Base-by-base conservation (phyloP, 768 basidiomycete species). In the Pisolithus tinctorius region DNA sequence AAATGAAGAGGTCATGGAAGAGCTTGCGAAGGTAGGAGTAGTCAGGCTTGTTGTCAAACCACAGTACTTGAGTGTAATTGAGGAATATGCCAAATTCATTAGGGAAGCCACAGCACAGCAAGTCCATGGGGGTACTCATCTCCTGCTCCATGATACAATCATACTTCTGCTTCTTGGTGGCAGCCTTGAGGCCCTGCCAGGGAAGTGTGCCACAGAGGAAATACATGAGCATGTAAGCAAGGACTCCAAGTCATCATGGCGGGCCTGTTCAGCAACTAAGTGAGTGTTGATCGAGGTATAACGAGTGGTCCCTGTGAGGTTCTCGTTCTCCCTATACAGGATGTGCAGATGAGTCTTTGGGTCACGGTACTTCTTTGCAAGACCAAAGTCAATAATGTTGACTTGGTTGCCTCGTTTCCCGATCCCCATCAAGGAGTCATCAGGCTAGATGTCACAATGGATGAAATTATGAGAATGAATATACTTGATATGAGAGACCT, bases 131-230 rank as follows among this genome's bases (percentile, higher is more conserved):
- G 0, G 93, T 96, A 34, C 95, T 97, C 93, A 99, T 98, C 83
- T 99, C 98, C 83, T 99, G 98, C 75, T 99, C 96, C 96, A 99
- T 99, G 76, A 99, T 99, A 54, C 96, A 86, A 72, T 98, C 96
- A 71, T 98, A 98, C n/a, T n/a, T n/a, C n/a, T n/a, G n/a, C n/a
- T n/a, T n/a, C n/a, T n/a, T n/a, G n/a, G n/a, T n/a, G n/a, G n/a
- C n/a, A n/a, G n/a, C n/a, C n/a, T n/a, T n/a, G n/a, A n/a, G n/a
- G n/a, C n/a, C n/a, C n/a, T n/a, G n/a, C n/a, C n/a, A n/a, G n/a
- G n/a, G n/a, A n/a, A n/a, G n/a, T n/a, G n/a, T n/a, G n/a, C n/a
- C n/a, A n/a, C n/a, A n/a, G n/a, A n/a, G n/a, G n/a, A n/a, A n/a
- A n/a, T n/a, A n/a, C n/a, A n/a, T n/a, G n/a, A n/a, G n/a, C n/a